Evolutionary conservation across 2,329 filamentous ascomycete species (phyloP), one percentile per base, ranked within the genome.

Genomic region (Aspergillus versicolor): DNA sequence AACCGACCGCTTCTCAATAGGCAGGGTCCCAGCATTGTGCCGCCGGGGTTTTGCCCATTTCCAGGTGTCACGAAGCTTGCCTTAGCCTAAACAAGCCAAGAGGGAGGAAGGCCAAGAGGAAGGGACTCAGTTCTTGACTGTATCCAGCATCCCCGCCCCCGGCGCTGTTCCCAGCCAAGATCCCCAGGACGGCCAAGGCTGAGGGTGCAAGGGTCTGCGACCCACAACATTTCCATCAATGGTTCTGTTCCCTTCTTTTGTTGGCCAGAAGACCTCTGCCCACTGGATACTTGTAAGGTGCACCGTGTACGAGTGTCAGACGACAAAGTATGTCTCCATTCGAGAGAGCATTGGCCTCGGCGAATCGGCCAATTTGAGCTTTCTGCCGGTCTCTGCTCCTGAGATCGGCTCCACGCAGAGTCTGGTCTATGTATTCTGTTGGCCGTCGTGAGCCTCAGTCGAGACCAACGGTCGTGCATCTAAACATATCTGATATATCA

Each of bases 31-130:
- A 34, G 19, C 27, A 9, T 19, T 46, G 51, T 46, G n/a, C 51
- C 51, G 44, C 51, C 51, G 51, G 51, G 51, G 43, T 27, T 54
- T 54, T 54, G 30, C 51, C 30, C 37, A 30, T 38, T 56, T 44
- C 49, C 49, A 50, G 38, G 32, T 48, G 17, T 56, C 19, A 6
- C 11, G 19, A 34, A 37, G 27, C 30, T 48, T 12, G 41, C 41
- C 22, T 42, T 22, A 22, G 41, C 19, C 41, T 44, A 44, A 44
- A 44, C 19, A 15, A 44, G 21, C 27, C 15, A 46, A 30, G 44
- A 32, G 44, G 24, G 24, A 19, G 44, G 34, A 9, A 30, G 27
- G 27, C 27, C 27, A 30, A 30, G 27, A 30, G 8, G 27, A 30
- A 30, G 27, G 27, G 9, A 30, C 8, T 9, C 27, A 30, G 27